phyloP scores from a whole-genome alignment of 2,329 filamentous ascomycete species.

The Chaetomium olivaceum region DNA sequence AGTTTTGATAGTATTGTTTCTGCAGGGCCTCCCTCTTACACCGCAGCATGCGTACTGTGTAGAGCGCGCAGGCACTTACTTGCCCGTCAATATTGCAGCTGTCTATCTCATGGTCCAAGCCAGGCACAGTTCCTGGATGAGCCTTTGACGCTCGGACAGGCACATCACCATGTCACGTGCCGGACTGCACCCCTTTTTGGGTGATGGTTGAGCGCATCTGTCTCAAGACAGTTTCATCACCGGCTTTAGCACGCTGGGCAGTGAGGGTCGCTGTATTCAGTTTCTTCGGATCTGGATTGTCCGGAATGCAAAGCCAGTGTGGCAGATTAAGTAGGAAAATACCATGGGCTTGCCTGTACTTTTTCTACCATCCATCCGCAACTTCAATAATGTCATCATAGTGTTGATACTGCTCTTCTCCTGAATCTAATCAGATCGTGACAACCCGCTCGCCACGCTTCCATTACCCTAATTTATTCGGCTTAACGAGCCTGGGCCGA shows the following conservation, averaged over 20 bases:
- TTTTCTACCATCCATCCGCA: not conserved
- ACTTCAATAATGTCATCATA: not conserved
- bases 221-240: slow-evolving; percentile 32
- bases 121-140: slow-evolving; percentile 1
- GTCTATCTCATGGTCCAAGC: not conserved
- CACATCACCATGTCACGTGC: slow-evolving; percentile 14
- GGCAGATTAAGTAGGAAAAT: slow-evolving; percentile 1
- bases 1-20: not conserved
- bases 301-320: not conserved
- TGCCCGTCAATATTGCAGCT: not conserved
- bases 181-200: not conserved
- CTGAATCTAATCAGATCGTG: not conserved
- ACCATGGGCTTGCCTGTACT: not conserved
- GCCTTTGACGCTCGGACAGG: slow-evolving; percentile 6
- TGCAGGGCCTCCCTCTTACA: not conserved
- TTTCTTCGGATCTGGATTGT: not conserved
- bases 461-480: not conserved
- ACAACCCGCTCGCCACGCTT: not conserved
- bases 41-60: not conserved
- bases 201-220: slow-evolving; percentile 17
- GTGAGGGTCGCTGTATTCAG: not conserved
- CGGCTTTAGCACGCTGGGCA: slow-evolving; percentile 10
- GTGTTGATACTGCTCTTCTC: not conserved
- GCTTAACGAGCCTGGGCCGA: not conserved
- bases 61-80: not conserved